Evolutionary conservation across 2,329 filamentous ascomycete genomes (phyloP), one percentile per base, ranked within the genome.

Genomic region (Fusarium buxicola): DNA sequence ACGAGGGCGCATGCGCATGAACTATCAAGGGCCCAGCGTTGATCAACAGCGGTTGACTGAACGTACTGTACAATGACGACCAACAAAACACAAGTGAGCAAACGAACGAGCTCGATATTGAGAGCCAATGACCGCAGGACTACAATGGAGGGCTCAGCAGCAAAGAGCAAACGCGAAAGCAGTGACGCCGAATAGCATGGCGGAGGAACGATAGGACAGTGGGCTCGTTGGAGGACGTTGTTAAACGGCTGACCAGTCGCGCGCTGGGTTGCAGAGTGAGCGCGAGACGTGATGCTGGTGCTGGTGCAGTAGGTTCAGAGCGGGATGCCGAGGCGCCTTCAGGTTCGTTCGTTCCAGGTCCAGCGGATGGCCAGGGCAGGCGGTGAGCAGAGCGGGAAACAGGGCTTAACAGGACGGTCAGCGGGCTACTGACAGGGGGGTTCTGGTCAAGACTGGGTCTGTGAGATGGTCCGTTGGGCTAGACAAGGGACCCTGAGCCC

Each of bases 361-460:
- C 60, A 63, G 53, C 54, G 58, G 69, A 66, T 60, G 68, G 64
- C 55, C 60, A 61, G 50, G 68, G 69, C 65, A 70, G 68, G 69
- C 69, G 69, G 66, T 71, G 66, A 71, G 58, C 55, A 47, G 58
- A 55, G 65, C 60, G 65, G 66, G 38, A 31, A 44, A 24, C 39
- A 63, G 58, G 59, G 41, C 58, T 66, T 21, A 58, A 36, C 55
- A 58, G 61, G 62, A 65, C 55, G 55, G 63, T 66, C 63, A 66
- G 55, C 59, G 63, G 55, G 51, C 41, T 66, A 28, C 46, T 43
- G 48, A 58, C 51, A 54, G 51, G 59, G 59, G 58, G 31, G 15
- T 31, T 48, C 45, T 52, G 45, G 48, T 63, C 41, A 55, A 51
- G 35, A 63, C 45, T 54, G 56, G 59, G 63, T 60, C 63, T 61